A percentile compares a stretch with the other conserved stretches of the same genome.
These are phyloP conservation scores for Nakazawaea molendinolei DNA, from an alignment of 805 yeast genomes.

Conservation along the genomic window DNA sequence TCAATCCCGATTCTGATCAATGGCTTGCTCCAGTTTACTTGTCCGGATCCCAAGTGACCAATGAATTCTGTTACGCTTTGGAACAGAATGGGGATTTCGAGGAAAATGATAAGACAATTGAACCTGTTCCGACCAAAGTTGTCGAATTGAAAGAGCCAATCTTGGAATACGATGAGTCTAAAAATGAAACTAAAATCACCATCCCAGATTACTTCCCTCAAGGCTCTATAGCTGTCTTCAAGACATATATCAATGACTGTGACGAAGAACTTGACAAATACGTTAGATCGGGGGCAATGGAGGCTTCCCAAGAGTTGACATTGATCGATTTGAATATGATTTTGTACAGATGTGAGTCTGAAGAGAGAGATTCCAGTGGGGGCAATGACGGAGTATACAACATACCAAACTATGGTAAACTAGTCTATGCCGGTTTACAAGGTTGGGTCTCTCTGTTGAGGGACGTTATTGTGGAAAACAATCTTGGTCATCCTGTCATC, in stretches of 20 bases:
- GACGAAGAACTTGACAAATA: slow-evolving; percentile 58
- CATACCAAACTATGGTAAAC: slow-evolving; percentile 66
- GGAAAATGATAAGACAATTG: slow-evolving; percentile 34
- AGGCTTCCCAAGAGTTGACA: slow-evolving; percentile 55
- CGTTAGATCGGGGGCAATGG: slow-evolving; percentile 69
- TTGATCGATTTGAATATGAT: slow-evolving; percentile 70
- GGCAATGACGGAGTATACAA: slow-evolving; percentile 70
- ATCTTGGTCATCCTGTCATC: slow-evolving; percentile 79
- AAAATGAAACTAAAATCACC: slow-evolving; percentile 43
- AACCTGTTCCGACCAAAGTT: slow-evolving; percentile 62
- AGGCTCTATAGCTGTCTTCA: slow-evolving; percentile 83
- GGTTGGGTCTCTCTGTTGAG: slow-evolving; percentile 81
- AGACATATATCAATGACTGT: slow-evolving; percentile 62
- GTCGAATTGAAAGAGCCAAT: slow-evolving; percentile 43
- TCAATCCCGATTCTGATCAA: slow-evolving; percentile 44
- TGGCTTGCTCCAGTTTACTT: slow-evolving; percentile 49
- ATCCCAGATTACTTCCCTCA: slow-evolving; percentile 69
- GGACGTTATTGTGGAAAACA: slow-evolving; percentile 56
- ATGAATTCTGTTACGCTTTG: slow-evolving; percentile 53
- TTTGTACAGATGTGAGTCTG: slow-evolving; percentile 75
- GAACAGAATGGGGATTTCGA: slow-evolving; percentile 47
- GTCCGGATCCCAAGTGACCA: slow-evolving; percentile 52
- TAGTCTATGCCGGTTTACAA: slow-evolving; percentile 85
- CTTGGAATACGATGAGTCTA: slow-evolving; percentile 34
- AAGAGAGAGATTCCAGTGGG: slow-evolving; percentile 74